These are phyloP conservation scores for Phytophthora ramorum DNA, from an alignment of 352 stramenopile genomes.

Conservation along the genomic window DNA sequence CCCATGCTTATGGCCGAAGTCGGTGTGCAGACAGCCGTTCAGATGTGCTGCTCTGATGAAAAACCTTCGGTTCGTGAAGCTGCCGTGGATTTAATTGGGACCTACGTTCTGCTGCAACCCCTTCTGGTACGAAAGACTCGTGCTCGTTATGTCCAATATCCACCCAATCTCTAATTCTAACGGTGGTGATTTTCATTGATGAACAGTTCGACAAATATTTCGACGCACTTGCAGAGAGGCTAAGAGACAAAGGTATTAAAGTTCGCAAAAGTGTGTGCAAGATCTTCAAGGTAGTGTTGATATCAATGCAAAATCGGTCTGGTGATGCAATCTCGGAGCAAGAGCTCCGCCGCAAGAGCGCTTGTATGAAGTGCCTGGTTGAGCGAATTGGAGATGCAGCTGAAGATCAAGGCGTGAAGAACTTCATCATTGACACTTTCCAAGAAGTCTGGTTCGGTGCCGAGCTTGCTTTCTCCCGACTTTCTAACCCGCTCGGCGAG, in stretches of 20 bases:
- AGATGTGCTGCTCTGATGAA: slow-evolving; percentile 78
- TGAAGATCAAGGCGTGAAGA: slow-evolving; percentile 83
- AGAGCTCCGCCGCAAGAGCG: slow-evolving; percentile 61
- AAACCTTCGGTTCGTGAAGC: slow-evolving; percentile 83
- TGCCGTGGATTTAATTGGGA: slow-evolving; percentile 86
- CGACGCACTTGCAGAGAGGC: slow-evolving; percentile 68
- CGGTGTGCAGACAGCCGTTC: slow-evolving; percentile 63
- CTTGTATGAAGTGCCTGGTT: slow-evolving; percentile 78
- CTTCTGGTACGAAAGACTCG: slow-evolving; percentile 58
- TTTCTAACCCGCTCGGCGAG: slow-evolving; percentile 40
- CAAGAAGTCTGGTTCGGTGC: slow-evolving; percentile 88
- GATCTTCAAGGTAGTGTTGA: slow-evolving; percentile 68
- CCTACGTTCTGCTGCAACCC: slow-evolving; percentile 78
- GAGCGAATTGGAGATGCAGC: slow-evolving; percentile 74
- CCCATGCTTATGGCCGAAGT: slow-evolving; percentile 83
- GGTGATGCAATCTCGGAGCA: slow-evolving; percentile 22
- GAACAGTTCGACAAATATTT: slow-evolving; percentile 85
- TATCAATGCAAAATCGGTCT: slow-evolving; percentile 19
- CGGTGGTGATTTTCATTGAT: slow-evolving; percentile 4
- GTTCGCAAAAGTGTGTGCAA: slow-evolving; percentile 88
- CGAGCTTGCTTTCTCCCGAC: slow-evolving; percentile 52
- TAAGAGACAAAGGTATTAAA: slow-evolving; percentile 87
- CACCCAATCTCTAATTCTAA: slow-evolving; percentile 3
- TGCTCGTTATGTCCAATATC: neutral
- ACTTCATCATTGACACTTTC: slow-evolving; percentile 88